Evolutionary conservation across 441 rosid species (phyloP).

Genomic region (Hura crepitans): DNA sequence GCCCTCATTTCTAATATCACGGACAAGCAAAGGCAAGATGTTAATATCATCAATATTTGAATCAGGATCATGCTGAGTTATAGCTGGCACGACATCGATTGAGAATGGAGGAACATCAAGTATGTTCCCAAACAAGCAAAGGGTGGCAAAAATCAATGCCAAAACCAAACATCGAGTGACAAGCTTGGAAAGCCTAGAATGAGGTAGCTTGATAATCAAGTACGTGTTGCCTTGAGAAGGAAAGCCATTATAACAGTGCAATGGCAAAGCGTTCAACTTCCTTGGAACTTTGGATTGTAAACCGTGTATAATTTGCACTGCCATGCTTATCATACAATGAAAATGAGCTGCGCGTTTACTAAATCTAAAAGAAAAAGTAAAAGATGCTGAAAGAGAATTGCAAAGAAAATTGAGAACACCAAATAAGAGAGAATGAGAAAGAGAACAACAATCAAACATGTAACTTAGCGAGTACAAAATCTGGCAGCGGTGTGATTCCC

Average conservation of each 20-base stretch:
- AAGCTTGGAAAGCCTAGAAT: slow-evolving; percentile 30
- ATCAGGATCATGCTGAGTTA: slow-evolving; percentile 17
- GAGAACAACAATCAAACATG: background rate
- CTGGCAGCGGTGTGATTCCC: slow-evolving; percentile 86
- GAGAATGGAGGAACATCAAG: slow-evolving; percentile 14
- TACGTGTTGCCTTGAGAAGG: slow-evolving; percentile 22
- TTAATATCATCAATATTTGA: slow-evolving; percentile 22
- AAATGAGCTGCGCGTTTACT: background rate
- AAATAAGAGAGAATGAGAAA: background rate
- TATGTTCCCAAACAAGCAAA: slow-evolving; percentile 25
- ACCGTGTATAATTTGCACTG: slow-evolving; percentile 31
- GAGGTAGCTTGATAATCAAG: slow-evolving; percentile 37
- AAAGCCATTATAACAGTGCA: slow-evolving; percentile 13
- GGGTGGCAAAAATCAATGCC: slow-evolving; percentile 39
- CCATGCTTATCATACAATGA: too few species aligned
- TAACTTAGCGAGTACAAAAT: slow-evolving; percentile 63
- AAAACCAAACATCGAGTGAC: slow-evolving; percentile 37
- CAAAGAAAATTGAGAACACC: slow-evolving; percentile 5
- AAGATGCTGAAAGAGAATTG: background rate
- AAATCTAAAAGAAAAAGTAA: background rate
- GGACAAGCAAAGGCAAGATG: slow-evolving; percentile 38
- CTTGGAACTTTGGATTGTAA: slow-evolving; percentile 32
- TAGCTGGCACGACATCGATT: background rate
- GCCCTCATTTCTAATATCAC: slow-evolving; percentile 51
- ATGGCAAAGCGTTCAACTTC: slow-evolving; percentile 13